Percentiles rank a stretch among this genome's conserved stretches.
phyloP scores from a whole-genome alignment of 495 filamentous ascomycete species.

The Tuber indicum region DNA sequence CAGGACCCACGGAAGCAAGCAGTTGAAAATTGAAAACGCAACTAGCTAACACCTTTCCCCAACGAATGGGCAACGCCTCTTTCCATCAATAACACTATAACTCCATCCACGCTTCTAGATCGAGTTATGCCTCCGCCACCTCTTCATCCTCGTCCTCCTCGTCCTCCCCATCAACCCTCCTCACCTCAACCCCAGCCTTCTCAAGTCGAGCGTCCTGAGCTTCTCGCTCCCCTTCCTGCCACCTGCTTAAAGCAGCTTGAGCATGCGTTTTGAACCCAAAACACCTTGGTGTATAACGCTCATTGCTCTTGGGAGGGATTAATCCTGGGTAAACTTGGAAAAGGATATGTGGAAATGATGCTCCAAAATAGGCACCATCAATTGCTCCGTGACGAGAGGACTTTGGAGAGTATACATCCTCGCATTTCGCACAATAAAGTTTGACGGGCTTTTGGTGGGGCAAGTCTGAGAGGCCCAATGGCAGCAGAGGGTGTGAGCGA shows the following conservation, averaged over 20 bases:
- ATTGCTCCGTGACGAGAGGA: slow-evolving; percentile 91
- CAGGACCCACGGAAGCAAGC: not conserved
- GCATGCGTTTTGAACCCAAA: slow-evolving; percentile 96
- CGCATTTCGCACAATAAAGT: slow-evolving; percentile 92
- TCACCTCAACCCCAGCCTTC: slow-evolving; percentile 50
- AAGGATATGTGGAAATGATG: slow-evolving; percentile 96
- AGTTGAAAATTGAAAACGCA: not conserved
- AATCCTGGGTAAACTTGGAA: slow-evolving; percentile 95
- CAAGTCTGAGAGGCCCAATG: slow-evolving; percentile 84
- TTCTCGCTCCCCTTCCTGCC: slow-evolving; percentile 76
- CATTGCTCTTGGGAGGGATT: slow-evolving; percentile 73
- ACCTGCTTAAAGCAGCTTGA: slow-evolving; percentile 75
- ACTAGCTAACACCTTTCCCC: slow-evolving; percentile 1
- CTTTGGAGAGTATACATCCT: slow-evolving; percentile 98
- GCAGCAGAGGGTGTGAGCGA: slow-evolving; percentile 80
- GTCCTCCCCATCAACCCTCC: slow-evolving; percentile 55
- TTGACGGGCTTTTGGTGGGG: slow-evolving; percentile 81
- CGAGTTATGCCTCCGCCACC: slow-evolving; percentile 6
- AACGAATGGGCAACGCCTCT: not conserved
- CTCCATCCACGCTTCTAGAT: not conserved
- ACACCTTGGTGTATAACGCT: slow-evolving; percentile 78
- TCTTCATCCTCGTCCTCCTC: slow-evolving; percentile 46
- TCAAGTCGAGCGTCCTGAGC: slow-evolving; percentile 64
- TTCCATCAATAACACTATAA: not conserved
- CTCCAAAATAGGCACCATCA: slow-evolving; percentile 96